A percentile compares a stretch with the other conserved stretches of the same genome.
Conservation (phyloP, 768 basidiomycete species). For the Phanerochaete sordida region DNA sequence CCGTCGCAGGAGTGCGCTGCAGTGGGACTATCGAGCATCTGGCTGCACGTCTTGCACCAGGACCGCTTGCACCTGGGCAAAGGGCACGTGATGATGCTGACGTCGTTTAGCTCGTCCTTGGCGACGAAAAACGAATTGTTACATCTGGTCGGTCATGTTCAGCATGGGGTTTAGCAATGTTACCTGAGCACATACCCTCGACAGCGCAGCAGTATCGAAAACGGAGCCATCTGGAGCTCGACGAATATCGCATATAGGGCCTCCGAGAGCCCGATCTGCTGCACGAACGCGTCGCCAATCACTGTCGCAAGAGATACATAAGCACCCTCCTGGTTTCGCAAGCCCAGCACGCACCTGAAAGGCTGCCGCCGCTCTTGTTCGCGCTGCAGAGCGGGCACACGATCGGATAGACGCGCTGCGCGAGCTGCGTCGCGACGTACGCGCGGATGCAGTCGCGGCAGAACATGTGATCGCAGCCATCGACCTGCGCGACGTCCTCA, state of each 20-base stretch:
- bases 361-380: constrained; percentile 18
- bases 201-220: constrained; percentile 45
- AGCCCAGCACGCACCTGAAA: constrained; percentile 28
- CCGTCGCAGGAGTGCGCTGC: constrained; percentile 58
- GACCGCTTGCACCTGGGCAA: constrained; percentile 41
- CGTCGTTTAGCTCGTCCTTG: constrained; percentile 39
- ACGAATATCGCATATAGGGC: constrained; percentile 36
- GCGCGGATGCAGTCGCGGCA: constrained; percentile 50
- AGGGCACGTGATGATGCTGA: constrained; percentile 46
- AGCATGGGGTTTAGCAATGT: not conserved
- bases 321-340: not conserved
- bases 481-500: constrained; percentile 39
- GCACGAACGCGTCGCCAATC: constrained; percentile 37
- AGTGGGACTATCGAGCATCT: constrained; percentile 30
- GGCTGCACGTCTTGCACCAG: constrained; percentile 64
- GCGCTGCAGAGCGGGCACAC: constrained; percentile 55
- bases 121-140: constrained; percentile 46
- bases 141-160: constrained; percentile 36
- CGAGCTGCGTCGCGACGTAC: constrained; percentile 43
- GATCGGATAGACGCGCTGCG: constrained; percentile 55
- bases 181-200: constrained; percentile 35
- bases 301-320: constrained; percentile 26
- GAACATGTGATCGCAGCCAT: constrained; percentile 46
- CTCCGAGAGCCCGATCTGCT: constrained; percentile 43
- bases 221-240: constrained; percentile 37